phyloP scores from a whole-genome alignment of 2,329 filamentous ascomycete genomes.

The Penicillium italicum region DNA sequence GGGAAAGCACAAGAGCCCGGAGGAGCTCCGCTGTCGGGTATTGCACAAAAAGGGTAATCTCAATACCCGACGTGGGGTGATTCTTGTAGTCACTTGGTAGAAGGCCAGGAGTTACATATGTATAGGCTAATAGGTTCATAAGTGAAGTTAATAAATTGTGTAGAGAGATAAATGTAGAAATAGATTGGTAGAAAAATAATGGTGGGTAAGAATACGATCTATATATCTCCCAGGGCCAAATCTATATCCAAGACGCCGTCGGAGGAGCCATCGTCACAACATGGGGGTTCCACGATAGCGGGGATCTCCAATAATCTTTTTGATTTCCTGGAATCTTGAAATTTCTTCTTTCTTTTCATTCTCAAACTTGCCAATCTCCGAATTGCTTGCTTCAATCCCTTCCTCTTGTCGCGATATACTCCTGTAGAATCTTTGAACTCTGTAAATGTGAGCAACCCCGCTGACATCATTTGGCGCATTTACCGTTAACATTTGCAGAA shows the following conservation, averaged over 20 bases:
- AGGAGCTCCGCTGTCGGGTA: conserved; percentile 23
- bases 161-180: background rate
- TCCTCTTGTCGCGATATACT: background rate
- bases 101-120: too few relatives aligned
- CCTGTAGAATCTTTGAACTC: background rate
- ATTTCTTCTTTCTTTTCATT: background rate
- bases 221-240: background rate
- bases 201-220: too few relatives aligned
- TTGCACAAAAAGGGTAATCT: conserved; percentile 4
- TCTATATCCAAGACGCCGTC: background rate
- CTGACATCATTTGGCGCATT: conserved; percentile 8
- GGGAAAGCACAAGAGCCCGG: conserved; percentile 12
- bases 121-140: background rate
- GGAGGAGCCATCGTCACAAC: background rate
- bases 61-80: conserved; percentile 19
- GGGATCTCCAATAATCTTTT: background rate
- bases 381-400: background rate
- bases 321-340: background rate
- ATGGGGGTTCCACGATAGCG: conserved; percentile 6
- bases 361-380: background rate
- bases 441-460: background rate
- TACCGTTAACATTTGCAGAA: conserved; percentile 14
- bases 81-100: background rate
- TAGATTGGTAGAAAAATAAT: background rate
- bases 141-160: background rate